Evolutionary conservation across 202 grass and related monocot genomes (phyloP), one percentile per base, ranked within the genome.

Genomic region (Elaeis oleifera): DNA sequence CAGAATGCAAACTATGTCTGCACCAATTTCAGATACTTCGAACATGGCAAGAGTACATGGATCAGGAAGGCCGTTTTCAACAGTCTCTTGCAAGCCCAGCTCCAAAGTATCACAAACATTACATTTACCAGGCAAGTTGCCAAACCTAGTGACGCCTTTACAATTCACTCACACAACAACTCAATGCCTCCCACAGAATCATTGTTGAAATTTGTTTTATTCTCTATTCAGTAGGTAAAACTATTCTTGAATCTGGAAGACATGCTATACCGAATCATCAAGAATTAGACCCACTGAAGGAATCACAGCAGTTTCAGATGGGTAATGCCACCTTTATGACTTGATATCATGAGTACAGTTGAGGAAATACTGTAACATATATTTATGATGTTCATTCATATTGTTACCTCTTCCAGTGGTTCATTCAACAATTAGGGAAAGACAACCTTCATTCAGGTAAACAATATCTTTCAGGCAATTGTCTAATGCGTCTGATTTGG

Each of bases 51-150:
- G 80, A 87, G 62, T 70, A 62, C 25, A 84, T 84, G 39, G 83
- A 90, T 54, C 85, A 79, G 53, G 83, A 90, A 74, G 90, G 83
- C 68, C 78, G 67, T 54, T 95, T 80, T 52, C 90, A 95, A 63
- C 85, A 95, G 61, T 81, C 90, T 90, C 82, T 95, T 61, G 60
- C 84, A 17, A 95, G 90, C 51, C 58, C 53, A 71, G 72, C 77
- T 18, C 90, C 90, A 0, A 81, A 87, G 65, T 90, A 86, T 71
- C 83, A 95, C 65, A 90, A 77, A 54, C 85, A 74, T 66, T 92
- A 97, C 71, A 77, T 84, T 67, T 92, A 51, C 84, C 82, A 80
- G 94, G 94, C 36, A 97, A 84, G 67, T 72, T 65, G 36, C 11
- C 36, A 3, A 44, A 44, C 36, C 9, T 13, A 44, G 36, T 44